phyloP scores from a whole-genome alignment of 2,329 filamentous ascomycete genomes.

The Diplodia seriata region DNA sequence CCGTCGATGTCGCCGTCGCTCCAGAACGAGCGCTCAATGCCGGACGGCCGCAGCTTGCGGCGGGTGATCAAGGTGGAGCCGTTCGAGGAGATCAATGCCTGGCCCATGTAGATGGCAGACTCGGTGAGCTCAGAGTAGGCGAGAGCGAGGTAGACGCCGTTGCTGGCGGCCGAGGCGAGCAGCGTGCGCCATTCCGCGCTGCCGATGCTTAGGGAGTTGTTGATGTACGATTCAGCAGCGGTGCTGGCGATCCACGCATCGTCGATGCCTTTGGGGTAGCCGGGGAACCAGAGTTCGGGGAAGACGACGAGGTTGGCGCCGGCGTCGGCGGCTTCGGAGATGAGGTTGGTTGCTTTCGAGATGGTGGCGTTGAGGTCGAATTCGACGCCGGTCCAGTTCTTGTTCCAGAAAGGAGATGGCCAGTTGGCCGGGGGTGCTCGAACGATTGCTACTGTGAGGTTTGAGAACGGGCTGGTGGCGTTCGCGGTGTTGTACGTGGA shows the following conservation, averaged over 20 bases:
- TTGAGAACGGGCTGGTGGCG: not conserved
- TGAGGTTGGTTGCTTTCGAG: constrained; percentile 43
- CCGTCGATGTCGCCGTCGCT: constrained; percentile 45
- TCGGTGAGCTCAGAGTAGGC: constrained; percentile 42
- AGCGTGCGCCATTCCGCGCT: constrained; percentile 48
- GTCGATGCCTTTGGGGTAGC: constrained; percentile 32
- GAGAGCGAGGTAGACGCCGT: constrained; percentile 43
- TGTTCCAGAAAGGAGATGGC: not conserved
- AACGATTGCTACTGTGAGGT: constrained; percentile 15
- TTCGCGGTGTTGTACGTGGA: not conserved
- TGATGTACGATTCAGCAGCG: not conserved
- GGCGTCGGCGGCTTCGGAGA: constrained; percentile 43
- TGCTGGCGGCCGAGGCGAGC: constrained; percentile 40
- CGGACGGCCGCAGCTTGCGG: constrained; percentile 48
- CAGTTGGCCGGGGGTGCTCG: not conserved
- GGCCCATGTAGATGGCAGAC: constrained; percentile 45
- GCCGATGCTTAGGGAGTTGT: constrained; percentile 37
- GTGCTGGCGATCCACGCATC: constrained; percentile 16
- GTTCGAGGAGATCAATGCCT: constrained; percentile 44
- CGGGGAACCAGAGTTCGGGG: constrained; percentile 48
- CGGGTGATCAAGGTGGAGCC: constrained; percentile 45
- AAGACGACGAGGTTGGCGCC: constrained; percentile 46
- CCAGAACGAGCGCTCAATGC: constrained; percentile 46
- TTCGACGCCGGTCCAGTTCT: not conserved
- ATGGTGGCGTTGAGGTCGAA: constrained; percentile 38